Percentiles rank a stretch among this genome's conserved stretches.
Evolutionary conservation across 2,329 filamentous ascomycete species (phyloP).

Genomic region (Phaeosphaeriaceae sp.): DNA sequence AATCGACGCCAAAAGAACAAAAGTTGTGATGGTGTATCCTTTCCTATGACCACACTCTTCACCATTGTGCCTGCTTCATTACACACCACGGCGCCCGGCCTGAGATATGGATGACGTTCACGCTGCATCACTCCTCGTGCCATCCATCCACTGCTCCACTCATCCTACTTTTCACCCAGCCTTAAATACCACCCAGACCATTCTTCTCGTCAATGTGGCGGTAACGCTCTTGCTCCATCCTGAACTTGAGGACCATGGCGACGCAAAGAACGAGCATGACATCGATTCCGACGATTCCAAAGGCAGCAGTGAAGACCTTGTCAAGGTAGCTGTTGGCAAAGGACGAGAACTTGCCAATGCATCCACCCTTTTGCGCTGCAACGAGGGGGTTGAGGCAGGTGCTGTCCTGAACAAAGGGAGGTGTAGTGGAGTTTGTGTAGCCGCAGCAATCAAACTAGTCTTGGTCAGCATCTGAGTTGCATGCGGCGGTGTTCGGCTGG

Average conservation of each 20-base stretch:
- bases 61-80: background rate
- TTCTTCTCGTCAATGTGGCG: conserved; percentile 82
- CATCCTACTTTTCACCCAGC: background rate
- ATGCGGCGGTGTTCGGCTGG: conserved; percentile 8
- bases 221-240: conserved; percentile 80
- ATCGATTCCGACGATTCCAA: conserved; percentile 77
- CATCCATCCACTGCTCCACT: background rate
- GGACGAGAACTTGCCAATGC: conserved; percentile 69
- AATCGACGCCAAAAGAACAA: conserved; percentile 18
- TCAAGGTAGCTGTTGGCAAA: conserved; percentile 77
- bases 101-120: background rate
- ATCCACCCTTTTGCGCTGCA: conserved; percentile 74
- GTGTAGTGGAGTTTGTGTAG: conserved; percentile 74
- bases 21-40: conserved; percentile 9
- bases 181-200: conserved; percentile 37
- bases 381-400: conserved; percentile 74
- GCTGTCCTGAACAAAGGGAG: conserved; percentile 73
- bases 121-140: background rate
- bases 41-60: background rate
- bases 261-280: conserved; percentile 72
- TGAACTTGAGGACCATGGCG: conserved; percentile 79
- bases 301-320: conserved; percentile 78
- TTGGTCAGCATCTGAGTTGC: conserved; percentile 25
- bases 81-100: background rate
- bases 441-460: conserved; percentile 79